A percentile compares a stretch with the other conserved stretches of the same genome.
Conservation (phyloP, 73 alveolate species). For the Blepharisma japonicum region DNA sequence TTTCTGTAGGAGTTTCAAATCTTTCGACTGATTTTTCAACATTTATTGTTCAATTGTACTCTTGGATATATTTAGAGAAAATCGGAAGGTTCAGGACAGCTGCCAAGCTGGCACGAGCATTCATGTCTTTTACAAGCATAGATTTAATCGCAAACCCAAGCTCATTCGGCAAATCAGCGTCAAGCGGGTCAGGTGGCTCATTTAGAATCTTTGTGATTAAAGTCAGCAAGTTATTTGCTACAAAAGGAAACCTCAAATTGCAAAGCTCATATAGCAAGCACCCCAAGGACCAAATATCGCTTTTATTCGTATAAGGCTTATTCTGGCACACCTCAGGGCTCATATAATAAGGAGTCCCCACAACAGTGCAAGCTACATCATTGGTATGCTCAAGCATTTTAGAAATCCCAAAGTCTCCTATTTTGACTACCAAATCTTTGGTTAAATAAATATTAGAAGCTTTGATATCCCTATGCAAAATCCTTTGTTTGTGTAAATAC, state of each 20-base stretch:
- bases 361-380: constrained; percentile 58
- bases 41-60: too few relatives aligned
- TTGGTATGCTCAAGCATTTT: constrained; percentile 56
- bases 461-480: constrained; percentile 51
- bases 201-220: constrained; percentile 48
- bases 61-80: not conserved
- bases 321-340: constrained; percentile 78
- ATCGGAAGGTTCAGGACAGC: constrained; percentile 8
- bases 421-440: constrained; percentile 60
- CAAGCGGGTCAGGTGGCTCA: constrained; percentile 37
- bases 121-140: not conserved
- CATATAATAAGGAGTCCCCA: constrained; percentile 75
- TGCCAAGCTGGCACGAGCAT: not conserved
- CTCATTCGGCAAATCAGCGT: constrained; percentile 1
- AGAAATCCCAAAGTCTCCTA: constrained; percentile 94
- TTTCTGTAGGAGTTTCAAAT: too few relatives aligned
- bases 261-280: constrained; percentile 73
- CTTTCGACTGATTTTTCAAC: too few relatives aligned
- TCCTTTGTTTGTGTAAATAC: constrained; percentile 36
- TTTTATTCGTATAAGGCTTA: constrained; percentile 73
- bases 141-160: not conserved
- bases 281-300: constrained; percentile 85
- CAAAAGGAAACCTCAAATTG: constrained; percentile 60
- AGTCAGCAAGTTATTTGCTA: constrained; percentile 46
- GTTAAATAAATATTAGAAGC: constrained; percentile 67